phyloP scores from a whole-genome alignment of 768 basidiomycete species.

The Coprinopsis marcescibilis region DNA sequence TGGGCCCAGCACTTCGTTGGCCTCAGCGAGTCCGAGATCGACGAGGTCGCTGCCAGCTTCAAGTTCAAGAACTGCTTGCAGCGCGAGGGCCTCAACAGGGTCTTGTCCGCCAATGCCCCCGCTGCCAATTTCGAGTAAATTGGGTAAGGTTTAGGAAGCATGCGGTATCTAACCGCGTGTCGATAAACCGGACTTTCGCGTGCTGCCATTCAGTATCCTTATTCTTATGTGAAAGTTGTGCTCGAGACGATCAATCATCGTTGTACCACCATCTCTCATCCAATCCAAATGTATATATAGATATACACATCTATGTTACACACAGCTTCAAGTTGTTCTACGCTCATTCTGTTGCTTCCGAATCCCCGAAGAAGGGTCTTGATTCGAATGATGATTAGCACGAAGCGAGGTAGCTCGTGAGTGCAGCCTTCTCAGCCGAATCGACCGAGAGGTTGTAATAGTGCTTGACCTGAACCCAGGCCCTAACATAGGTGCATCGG shows the following conservation, averaged over 20 bases:
- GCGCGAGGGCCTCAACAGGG: conserved; percentile 58
- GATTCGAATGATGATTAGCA: conserved; percentile 28
- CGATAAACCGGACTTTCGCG: no score
- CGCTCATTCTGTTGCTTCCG: no score
- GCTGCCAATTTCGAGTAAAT: not conserved
- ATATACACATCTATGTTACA: no score
- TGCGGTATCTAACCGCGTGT: no score
- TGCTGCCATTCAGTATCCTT: no score
- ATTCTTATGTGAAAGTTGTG: no score
- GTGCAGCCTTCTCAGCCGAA: conserved; percentile 43
- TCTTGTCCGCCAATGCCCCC: conserved; percentile 39
- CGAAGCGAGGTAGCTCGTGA: conserved; percentile 31
- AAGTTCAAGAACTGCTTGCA: conserved; percentile 62
- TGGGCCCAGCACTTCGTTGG: conserved; percentile 69
- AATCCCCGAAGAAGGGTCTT: no score
- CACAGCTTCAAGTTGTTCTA: no score
- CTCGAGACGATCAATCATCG: not conserved
- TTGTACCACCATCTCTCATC: no score
- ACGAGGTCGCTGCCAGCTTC: conserved; percentile 73
- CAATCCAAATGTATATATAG: no score
- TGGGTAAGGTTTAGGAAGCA: not conserved
- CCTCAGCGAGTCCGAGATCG: conserved; percentile 54
- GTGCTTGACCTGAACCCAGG: conserved; percentile 50
- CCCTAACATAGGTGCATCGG: conserved; percentile 46
- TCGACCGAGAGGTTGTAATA: conserved; percentile 45